phyloP scores from a whole-genome alignment of 257 asterid species.

The Hygrophila difformis region DNA sequence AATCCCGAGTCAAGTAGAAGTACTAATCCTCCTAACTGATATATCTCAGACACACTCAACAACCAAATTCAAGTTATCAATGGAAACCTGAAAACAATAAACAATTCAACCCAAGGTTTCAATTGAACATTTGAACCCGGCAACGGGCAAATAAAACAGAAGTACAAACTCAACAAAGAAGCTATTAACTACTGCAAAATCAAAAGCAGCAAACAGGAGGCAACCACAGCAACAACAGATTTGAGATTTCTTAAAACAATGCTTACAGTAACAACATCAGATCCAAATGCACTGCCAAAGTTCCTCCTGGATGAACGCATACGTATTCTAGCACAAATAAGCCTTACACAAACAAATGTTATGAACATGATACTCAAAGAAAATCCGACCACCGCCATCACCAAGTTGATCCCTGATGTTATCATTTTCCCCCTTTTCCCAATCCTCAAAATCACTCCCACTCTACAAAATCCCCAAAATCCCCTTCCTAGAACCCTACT shows the following conservation, averaged over 20 bases:
- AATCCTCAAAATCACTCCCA: slow-evolving; percentile 1
- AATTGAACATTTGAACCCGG: neutral
- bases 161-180: slow-evolving; percentile 1
- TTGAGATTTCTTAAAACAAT: slow-evolving; percentile 8
- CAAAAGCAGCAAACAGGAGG: no score
- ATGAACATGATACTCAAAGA: slow-evolving; percentile 67
- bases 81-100: neutral
- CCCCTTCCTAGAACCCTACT: no score
- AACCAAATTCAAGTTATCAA: neutral
- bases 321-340: slow-evolving; percentile 75
- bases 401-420: slow-evolving; percentile 60
- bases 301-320: slow-evolving; percentile 44
- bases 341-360: slow-evolving; percentile 78
- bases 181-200: slow-evolving; percentile 3
- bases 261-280: slow-evolving; percentile 70
- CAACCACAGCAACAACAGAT: slow-evolving; percentile 9
- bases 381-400: slow-evolving; percentile 91
- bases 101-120: slow-evolving; percentile 11
- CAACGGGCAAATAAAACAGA: no score
- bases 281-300: no score
- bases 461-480: no score
- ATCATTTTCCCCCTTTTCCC: slow-evolving; percentile 25
- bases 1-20: neutral
- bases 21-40: neutral
- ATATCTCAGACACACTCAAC: neutral